Percentiles rank a stretch among this genome's conserved stretches.
Conservation (phyloP, 2,329 filamentous ascomycete species). For the Cytospora chrysosperma region DNA sequence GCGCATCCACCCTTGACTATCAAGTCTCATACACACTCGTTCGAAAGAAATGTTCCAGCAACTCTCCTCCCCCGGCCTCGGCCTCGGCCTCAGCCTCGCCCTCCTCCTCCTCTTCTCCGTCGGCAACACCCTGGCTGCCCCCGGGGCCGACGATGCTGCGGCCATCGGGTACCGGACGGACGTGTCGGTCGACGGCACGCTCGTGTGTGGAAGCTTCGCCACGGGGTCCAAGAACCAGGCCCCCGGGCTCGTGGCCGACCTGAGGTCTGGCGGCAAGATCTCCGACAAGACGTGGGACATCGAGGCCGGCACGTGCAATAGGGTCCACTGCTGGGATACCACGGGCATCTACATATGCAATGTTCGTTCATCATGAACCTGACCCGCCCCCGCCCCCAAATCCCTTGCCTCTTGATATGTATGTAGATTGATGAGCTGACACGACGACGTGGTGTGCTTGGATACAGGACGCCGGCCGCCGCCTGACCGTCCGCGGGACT, state of each 20-base stretch:
- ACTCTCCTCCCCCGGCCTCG: no score
- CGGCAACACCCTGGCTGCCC: background rate
- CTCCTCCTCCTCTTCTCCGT: constrained; percentile 2
- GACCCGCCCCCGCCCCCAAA: no score
- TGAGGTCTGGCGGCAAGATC: constrained; percentile 3
- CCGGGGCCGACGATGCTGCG: background rate
- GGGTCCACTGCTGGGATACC: constrained; percentile 17
- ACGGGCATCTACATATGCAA: constrained; percentile 20
- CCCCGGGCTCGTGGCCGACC: constrained; percentile 1
- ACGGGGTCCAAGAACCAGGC: background rate
- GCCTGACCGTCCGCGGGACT: background rate
- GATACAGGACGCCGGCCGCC: constrained; percentile 1
- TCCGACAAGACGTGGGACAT: background rate
- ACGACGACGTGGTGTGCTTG: background rate
- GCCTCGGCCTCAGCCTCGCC: background rate
- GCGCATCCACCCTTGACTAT: background rate
- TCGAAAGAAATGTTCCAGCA: background rate
- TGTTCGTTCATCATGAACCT: background rate
- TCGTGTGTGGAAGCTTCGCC: constrained; percentile 17
- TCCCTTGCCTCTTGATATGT: background rate
- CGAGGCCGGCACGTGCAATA: constrained; percentile 1
- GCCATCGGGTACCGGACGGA: background rate
- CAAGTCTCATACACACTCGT: background rate
- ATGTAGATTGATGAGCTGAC: background rate
- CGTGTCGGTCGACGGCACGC: constrained; percentile 14